These are phyloP conservation scores for Aspergillus phoenicis DNA, from an alignment of 2,329 filamentous ascomycete species.

Conservation along the genomic window DNA sequence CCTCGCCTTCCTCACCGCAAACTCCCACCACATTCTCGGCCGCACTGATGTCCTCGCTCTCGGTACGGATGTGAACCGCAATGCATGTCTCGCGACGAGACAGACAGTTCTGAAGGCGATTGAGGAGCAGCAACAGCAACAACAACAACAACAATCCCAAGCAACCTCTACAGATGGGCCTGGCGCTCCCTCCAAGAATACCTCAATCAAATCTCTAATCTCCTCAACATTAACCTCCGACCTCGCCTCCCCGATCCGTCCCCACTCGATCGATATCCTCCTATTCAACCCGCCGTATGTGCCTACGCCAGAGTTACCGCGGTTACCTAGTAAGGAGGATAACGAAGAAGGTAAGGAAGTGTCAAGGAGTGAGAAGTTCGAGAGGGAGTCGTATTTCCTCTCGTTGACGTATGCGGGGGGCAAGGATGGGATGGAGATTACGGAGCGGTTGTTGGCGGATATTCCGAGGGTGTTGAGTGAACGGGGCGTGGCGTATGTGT, in stretches of 20 bases:
- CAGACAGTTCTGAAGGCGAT: constrained; percentile 65
- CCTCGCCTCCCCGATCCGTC: constrained; percentile 63
- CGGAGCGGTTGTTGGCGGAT: constrained; percentile 71
- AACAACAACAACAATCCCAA: background rate
- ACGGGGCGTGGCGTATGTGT: constrained; percentile 80
- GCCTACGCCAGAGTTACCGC: constrained; percentile 75
- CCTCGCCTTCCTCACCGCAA: constrained; percentile 81
- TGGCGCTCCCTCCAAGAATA: background rate
- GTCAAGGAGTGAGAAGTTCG: constrained; percentile 56
- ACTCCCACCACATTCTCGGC: constrained; percentile 73
- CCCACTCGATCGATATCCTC: constrained; percentile 72
- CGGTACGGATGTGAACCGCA: constrained; percentile 80
- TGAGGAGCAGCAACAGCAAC: constrained; percentile 29
- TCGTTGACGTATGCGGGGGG: constrained; percentile 89
- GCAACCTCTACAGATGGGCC: background rate
- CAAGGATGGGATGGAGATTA: constrained; percentile 89
- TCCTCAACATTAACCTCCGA: constrained; percentile 65
- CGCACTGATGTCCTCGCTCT: constrained; percentile 69
- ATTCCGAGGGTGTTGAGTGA: constrained; percentile 65
- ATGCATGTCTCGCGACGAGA: constrained; percentile 76
- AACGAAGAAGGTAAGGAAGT: background rate
- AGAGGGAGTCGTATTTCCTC: constrained; percentile 80
- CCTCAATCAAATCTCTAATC: constrained; percentile 32
- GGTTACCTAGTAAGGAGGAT: constrained; percentile 38
- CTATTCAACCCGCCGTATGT: constrained; percentile 98